These are phyloP conservation scores for Leersia perrieri DNA, from an alignment of 176 grass and related monocot species.

Conservation along the genomic window DNA sequence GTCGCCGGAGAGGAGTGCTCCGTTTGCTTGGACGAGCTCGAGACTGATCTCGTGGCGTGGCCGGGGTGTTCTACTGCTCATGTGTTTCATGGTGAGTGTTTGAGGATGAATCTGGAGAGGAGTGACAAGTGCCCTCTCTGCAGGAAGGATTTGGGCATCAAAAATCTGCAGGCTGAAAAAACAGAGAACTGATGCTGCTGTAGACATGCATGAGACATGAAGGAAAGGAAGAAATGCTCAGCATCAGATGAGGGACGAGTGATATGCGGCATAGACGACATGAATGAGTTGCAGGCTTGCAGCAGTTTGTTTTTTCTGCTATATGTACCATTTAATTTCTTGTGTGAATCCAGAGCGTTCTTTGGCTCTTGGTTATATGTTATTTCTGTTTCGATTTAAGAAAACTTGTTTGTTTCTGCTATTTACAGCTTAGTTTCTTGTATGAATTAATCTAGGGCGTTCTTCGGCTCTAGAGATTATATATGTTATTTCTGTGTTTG, in stretches of 20 bases:
- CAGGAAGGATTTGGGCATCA: background rate
- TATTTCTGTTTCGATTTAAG: no score
- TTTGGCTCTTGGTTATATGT: no score
- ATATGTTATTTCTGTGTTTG: background rate
- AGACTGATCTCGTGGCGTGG: slow-evolving; percentile 16
- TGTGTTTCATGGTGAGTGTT: slow-evolving; percentile 30
- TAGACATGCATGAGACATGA: no score
- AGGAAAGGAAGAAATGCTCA: background rate
- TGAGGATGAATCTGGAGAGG: no score
- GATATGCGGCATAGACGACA: no score
- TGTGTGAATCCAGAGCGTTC: no score
- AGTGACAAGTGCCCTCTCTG: background rate
- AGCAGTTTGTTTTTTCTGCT: background rate
- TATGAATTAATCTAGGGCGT: background rate
- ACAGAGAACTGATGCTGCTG: background rate
- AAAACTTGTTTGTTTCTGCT: background rate
- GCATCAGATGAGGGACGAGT: background rate
- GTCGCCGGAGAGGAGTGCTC: slow-evolving; percentile 7
- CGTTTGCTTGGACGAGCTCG: slow-evolving; percentile 2
- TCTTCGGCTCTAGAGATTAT: background rate
- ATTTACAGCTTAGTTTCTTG: background rate
- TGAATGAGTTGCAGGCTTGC: background rate
- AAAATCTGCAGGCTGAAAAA: background rate
- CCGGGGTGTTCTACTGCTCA: slow-evolving; percentile 15
- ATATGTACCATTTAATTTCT: no score